Evolutionary conservation across 192 early-diverging fungal species (phyloP).

Genomic region (Endogone sp.): DNA sequence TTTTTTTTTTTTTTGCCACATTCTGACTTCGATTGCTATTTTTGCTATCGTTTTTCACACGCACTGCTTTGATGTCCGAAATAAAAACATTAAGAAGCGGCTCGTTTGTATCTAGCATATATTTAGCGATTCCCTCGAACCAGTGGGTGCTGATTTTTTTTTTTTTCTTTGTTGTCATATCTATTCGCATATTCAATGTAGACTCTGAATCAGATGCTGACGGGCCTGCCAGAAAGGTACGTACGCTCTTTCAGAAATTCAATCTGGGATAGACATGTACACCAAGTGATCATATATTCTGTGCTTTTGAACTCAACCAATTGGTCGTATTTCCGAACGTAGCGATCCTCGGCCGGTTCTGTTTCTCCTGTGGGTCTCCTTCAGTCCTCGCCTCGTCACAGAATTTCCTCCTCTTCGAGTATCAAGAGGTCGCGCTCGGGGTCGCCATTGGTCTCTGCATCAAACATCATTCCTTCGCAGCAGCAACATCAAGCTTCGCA

Average conservation of each 20-base stretch:
- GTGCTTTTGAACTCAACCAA: too few relatives aligned
- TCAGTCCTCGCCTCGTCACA: not conserved
- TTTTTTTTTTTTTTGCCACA: not conserved
- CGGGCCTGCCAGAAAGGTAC: not conserved
- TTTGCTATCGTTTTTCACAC: not conserved
- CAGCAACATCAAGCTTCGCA: not conserved
- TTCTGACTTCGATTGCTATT: not conserved
- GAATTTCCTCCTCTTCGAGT: not conserved
- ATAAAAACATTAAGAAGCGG: not conserved
- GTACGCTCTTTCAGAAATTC: not conserved
- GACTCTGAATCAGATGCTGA: not conserved
- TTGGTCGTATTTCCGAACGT: not conserved
- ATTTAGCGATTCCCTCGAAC: not conserved
- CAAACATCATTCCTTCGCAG: not conserved
- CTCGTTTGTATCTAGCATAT: not conserved
- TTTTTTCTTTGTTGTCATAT: not conserved
- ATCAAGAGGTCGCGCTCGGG: not conserved
- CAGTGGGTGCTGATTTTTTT: not conserved
- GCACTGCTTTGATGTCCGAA: not conserved
- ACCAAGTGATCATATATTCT: too few relatives aligned
- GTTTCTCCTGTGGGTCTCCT: not conserved
- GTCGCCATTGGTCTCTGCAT: not conserved
- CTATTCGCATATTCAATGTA: not conserved
- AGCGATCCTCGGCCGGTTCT: not conserved
- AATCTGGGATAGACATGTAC: not conserved